Percentiles rank a stretch among this genome's conserved stretches.
These are phyloP conservation scores for Xylariaceae sp. DNA, from an alignment of 2,329 filamentous ascomycete species.

Conservation along the genomic window DNA sequence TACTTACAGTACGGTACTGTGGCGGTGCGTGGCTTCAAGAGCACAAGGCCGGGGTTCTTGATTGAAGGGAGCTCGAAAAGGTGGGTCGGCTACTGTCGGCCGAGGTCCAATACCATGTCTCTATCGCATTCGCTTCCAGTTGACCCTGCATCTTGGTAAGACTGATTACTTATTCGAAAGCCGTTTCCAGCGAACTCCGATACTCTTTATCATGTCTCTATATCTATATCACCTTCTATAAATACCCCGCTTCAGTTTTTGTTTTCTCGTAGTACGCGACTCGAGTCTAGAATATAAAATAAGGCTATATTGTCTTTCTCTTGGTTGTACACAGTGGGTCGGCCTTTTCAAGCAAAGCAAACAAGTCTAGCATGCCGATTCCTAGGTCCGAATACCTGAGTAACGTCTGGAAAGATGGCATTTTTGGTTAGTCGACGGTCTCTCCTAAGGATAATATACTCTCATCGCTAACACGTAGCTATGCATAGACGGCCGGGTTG, in stretches of 20 bases:
- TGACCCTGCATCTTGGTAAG: neutral
- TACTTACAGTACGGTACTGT: no score
- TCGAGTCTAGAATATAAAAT: slow-evolving; percentile 1
- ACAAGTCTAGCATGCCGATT: slow-evolving; percentile 64
- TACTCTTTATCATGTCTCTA: neutral
- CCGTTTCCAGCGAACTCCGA: neutral
- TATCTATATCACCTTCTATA: neutral
- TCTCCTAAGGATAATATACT: neutral
- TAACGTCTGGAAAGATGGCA: slow-evolving; percentile 82
- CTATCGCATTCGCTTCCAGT: slow-evolving; percentile 10
- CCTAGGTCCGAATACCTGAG: slow-evolving; percentile 79
- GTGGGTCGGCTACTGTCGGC: slow-evolving; percentile 27
- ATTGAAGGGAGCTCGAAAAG: neutral
- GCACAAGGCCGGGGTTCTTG: neutral
- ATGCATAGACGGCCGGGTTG: slow-evolving; percentile 76
- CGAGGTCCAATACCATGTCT: slow-evolving; percentile 24
- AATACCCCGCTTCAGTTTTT: neutral
- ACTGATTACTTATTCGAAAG: neutral
- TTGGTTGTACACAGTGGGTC: slow-evolving; percentile 12
- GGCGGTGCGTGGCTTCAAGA: no score
- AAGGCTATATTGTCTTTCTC: slow-evolving; percentile 7
- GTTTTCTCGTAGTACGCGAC: neutral
- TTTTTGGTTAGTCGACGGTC: slow-evolving; percentile 72
- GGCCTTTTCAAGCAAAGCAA: neutral
- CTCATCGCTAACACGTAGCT: slow-evolving; percentile 14